A percentile compares a stretch with the other conserved stretches of the same genome.
These are phyloP conservation scores for Aspergillus sp. DNA, from an alignment of 2,329 filamentous ascomycete species.

Conservation along the genomic window DNA sequence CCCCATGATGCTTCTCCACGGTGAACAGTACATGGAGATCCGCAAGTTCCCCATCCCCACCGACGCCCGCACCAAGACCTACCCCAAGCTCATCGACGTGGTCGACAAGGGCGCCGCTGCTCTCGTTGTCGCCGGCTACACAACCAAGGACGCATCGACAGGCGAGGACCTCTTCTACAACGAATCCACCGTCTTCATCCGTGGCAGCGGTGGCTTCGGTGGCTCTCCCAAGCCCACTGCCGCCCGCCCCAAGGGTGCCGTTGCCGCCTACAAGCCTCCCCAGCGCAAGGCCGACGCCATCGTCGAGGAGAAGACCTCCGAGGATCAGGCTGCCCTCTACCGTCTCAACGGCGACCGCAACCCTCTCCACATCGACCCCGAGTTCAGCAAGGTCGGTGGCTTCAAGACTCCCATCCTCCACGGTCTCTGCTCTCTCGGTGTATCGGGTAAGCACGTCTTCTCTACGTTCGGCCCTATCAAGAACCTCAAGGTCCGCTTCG, in stretches of 20 bases:
- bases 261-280: slow-evolving; percentile 75
- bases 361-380: slow-evolving; percentile 92
- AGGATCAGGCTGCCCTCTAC: slow-evolving; percentile 92
- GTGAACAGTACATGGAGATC: slow-evolving; percentile 97
- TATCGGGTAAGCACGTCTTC: slow-evolving; percentile 86
- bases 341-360: slow-evolving; percentile 92
- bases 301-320: slow-evolving; percentile 79
- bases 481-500: slow-evolving; percentile 92
- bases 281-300: slow-evolving; percentile 75
- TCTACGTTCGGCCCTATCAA: slow-evolving; percentile 78
- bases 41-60: slow-evolving; percentile 90
- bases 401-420: slow-evolving; percentile 95
- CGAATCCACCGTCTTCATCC: slow-evolving; percentile 88
- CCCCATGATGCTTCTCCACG: slow-evolving; percentile 98
- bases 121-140: slow-evolving; percentile 75
- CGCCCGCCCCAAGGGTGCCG: slow-evolving; percentile 74
- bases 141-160: slow-evolving; percentile 79
- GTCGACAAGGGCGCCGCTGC: slow-evolving; percentile 93
- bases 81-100: slow-evolving; percentile 83
- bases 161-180: slow-evolving; percentile 96
- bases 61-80: slow-evolving; percentile 70
- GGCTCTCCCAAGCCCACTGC: slow-evolving; percentile 70
- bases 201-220: slow-evolving; percentile 86
- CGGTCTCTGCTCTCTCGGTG: slow-evolving; percentile 92
- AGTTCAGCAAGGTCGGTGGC: slow-evolving; percentile 90